Conservation (phyloP, 192 early-diverging fungal genomes). For the Mortierella alpina region DNA sequence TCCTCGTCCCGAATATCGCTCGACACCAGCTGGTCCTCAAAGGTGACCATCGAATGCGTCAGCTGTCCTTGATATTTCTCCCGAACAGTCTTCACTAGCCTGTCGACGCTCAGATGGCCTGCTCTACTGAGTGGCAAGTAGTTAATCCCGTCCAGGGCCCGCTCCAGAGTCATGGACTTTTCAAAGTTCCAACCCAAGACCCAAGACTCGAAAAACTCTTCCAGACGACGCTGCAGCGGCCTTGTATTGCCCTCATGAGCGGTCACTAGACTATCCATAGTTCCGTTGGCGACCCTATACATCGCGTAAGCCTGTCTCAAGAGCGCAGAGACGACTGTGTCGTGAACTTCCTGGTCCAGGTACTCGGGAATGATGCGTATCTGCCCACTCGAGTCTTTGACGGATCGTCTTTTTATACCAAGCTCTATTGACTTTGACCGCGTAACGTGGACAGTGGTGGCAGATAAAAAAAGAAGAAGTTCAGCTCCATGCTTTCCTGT, state of each 20-base stretch:
- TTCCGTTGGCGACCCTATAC: slow-evolving; percentile 55
- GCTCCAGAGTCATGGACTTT: slow-evolving; percentile 40
- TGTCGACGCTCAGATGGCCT: slow-evolving; percentile 18
- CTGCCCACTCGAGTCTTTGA: slow-evolving; percentile 64
- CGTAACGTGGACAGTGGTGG: background rate
- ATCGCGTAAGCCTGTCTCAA: slow-evolving; percentile 65
- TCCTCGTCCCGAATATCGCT: slow-evolving; percentile 48
- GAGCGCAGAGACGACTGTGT: slow-evolving; percentile 56
- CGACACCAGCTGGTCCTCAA: slow-evolving; percentile 44
- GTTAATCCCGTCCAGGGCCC: slow-evolving; percentile 36
- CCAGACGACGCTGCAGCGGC: slow-evolving; percentile 51
- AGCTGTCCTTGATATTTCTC: slow-evolving; percentile 34
- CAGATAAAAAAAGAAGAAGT: background rate
- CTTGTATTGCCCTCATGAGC: slow-evolving; percentile 24
- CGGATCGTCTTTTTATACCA: slow-evolving; percentile 44
- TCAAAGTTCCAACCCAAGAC: slow-evolving; percentile 71
- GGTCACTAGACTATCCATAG: slow-evolving; percentile 20
- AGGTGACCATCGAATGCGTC: slow-evolving; percentile 47
- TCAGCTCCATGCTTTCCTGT: background rate
- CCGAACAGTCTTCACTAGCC: slow-evolving; percentile 25
- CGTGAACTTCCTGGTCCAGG: slow-evolving; percentile 64
- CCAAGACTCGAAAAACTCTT: slow-evolving; percentile 72
- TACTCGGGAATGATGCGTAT: slow-evolving; percentile 63
- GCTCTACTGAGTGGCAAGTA: slow-evolving; percentile 35
- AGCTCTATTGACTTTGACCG: slow-evolving; percentile 52